Base-by-base conservation (phyloP, 768 basidiomycete genomes). In the Lactarius akahatsu region DNA sequence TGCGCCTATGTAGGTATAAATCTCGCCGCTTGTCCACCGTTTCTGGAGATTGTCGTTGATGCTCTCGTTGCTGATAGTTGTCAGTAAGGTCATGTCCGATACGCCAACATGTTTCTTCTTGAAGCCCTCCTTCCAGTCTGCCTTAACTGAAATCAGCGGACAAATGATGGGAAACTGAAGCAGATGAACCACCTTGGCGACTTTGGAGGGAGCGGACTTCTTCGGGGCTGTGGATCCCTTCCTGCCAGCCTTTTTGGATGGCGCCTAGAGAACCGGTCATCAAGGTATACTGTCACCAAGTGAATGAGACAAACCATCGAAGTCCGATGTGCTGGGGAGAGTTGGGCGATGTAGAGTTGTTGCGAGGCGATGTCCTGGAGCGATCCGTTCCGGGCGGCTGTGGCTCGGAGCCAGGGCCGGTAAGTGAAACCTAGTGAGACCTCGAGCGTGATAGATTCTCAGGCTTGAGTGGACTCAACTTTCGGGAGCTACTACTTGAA, bases 101-200 rank as follows among this genome's bases (percentile, higher is more conserved):
- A 99, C 96, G 63, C 97, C 97, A 68, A 96, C 90, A 78, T 93
- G 90, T 80, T 98, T 98, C 88, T 98, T 99, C 89, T 97, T 97
- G 84, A 99, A 99, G 5, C 96, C 95, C 74, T 98, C 96, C 78
- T 96, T 96, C 96, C 96, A 99, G 76, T 98, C 96, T 58, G 96
- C 96, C 96, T 98, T 70, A 62, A 63, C 57, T 56, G 56, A 59
- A 41, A 64, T 30, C 10, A 59, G 61, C 34, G 58, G 30, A 50
- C 30, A 36, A 36, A 9, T 38, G 26, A 59, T n/a, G 64, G n/a
- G 8, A 30, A 50, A 57, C 38, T 43, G n/a, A 38, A n/a, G 59
- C 57, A n/a, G 38, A 55, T 32, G 36, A 61, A 71, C 43, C 69
- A 92, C 92, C 85, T 94, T 94, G 32, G 89, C 90, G 36, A 94